Evolutionary conservation across 768 basidiomycete genomes (phyloP), one percentile per base, ranked within the genome.

Genomic region (Russula dissimulans): DNA sequence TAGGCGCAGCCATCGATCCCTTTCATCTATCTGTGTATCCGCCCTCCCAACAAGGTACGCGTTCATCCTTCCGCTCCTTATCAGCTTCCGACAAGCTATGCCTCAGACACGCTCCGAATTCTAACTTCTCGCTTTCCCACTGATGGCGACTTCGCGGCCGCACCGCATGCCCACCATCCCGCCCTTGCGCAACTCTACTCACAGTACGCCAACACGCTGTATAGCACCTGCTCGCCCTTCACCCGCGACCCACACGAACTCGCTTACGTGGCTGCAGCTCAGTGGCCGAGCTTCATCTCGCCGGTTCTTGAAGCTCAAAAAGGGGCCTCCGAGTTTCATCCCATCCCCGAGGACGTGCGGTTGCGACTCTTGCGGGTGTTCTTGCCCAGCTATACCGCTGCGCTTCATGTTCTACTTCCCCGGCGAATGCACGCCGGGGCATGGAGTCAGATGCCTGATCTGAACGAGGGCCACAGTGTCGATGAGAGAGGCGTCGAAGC

Each of bases 281-380:
- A 84, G 22, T 92, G 91, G 89, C 87, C 89, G 0, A 86, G 83
- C 2, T 91, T 90, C 65, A 79, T 86, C 1, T 79, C 83, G 56
- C 89, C 89, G 0, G 68, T 91, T 14, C 68, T 89, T 7, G 81
- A 81, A 54, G 80, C 59, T 38, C 56, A 61, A 32, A 81, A 36
- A 70, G 49, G 43, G 10, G 45, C 39, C n/a, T 10, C 41, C 7
- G 62, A 64, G 50, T 39, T 59, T 26, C 43, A 46, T 18, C 4
- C 55, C 48, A 57, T 54, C 39, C 41, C 60, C 31, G 59, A 60
- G 46, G 81, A 85, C 50, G 76, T 78, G 14, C 81, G 86, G n/a
- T 76, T 90, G 69, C 84, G 88, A 3, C 76, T 91, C 29, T 77
- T 75, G 43, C 78, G 78, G 8, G 74, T 79, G 32, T 90, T 90